phyloP scores from a whole-genome alignment of 2,329 filamentous ascomycete species.

The Venturia nashicola region DNA sequence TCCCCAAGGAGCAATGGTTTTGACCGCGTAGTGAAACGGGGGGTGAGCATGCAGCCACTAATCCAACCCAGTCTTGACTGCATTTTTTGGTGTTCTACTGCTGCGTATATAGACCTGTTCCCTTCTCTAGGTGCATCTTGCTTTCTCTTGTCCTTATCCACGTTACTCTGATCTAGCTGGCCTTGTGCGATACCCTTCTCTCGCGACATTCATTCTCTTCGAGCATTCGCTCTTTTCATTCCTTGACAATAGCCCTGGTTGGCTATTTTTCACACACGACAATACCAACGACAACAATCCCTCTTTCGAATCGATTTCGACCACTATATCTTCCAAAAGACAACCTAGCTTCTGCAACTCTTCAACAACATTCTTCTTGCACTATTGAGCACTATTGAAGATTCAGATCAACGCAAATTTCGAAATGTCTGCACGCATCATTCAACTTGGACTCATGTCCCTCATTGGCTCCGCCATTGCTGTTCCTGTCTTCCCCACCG shows the following conservation, averaged over 20 bases:
- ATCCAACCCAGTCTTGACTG: not conserved
- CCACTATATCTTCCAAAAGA: not conserved
- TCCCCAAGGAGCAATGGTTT: not conserved
- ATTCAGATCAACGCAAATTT: slow-evolving; percentile 9
- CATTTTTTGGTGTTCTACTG: not conserved
- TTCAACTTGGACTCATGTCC: slow-evolving; percentile 30
- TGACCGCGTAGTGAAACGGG: not conserved
- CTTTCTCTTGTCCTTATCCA: not conserved
- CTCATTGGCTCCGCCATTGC: slow-evolving; percentile 28
- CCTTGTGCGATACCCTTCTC: not conserved
- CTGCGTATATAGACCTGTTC: not conserved
- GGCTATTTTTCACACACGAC: slow-evolving; percentile 18
- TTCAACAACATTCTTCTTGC: not conserved
- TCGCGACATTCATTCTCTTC: slow-evolving; percentile 18
- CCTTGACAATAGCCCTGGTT: slow-evolving; percentile 23
- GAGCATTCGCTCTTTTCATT: slow-evolving; percentile 31
- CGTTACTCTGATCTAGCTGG: not conserved
- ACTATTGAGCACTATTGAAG: not conserved
- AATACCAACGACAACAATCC: slow-evolving; percentile 18
- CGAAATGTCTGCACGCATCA: slow-evolving; percentile 22
- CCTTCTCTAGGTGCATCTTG: not conserved
- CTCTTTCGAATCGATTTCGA: not conserved
- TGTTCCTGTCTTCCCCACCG: slow-evolving; percentile 15
- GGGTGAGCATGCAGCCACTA: not conserved
- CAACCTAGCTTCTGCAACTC: not conserved